phyloP scores from a whole-genome alignment of 257 asterid species.

The Coffea eugenioides region DNA sequence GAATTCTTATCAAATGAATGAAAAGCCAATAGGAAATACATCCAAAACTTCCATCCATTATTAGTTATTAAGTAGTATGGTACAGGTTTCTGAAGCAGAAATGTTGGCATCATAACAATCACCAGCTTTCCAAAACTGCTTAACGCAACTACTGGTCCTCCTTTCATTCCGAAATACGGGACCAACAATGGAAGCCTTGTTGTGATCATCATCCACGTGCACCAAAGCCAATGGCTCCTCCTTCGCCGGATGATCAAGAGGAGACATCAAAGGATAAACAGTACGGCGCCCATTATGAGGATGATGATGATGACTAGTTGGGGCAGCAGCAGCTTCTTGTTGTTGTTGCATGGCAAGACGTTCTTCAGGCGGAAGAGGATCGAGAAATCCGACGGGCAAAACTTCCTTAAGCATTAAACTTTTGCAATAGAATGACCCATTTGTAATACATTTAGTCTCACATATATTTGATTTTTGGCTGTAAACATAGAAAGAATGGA shows the following conservation, averaged over 20 bases:
- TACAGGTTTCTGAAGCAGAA: conserved; percentile 21
- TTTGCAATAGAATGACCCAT: no score
- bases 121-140: conserved; percentile 83
- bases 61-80: no score
- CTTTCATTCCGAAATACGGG: background rate
- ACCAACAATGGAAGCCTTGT: background rate
- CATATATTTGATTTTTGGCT: no score
- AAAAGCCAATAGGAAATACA: background rate
- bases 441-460: no score
- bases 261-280: background rate
- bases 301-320: background rate
- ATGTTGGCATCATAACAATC: conserved; percentile 45
- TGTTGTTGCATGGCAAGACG: conserved; percentile 19
- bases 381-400: conserved; percentile 68
- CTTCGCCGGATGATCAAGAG: background rate
- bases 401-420: background rate
- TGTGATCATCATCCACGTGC: background rate
- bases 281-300: no score
- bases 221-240: no score
- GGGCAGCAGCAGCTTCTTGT: background rate
- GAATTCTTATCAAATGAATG: no score
- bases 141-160: conserved; percentile 3
- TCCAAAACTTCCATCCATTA: no score
- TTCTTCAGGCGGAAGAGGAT: conserved; percentile 41
- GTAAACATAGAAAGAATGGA: no score